A percentile compares a stretch with the other conserved stretches of the same genome.
These are phyloP conservation scores for Podila minutissima DNA, from an alignment of 192 early-diverging fungal genomes.

Conservation along the genomic window DNA sequence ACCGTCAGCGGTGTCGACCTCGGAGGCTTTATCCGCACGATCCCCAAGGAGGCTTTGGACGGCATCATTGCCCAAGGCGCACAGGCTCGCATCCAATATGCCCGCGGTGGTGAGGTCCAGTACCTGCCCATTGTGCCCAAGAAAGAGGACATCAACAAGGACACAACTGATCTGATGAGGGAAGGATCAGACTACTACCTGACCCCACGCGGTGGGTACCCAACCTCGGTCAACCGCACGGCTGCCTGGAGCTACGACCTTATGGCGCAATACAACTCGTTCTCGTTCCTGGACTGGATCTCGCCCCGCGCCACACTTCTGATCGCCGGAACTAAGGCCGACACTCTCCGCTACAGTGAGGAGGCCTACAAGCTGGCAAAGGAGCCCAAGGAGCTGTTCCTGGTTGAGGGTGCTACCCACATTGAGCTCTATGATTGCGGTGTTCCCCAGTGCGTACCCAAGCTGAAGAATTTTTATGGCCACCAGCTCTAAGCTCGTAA, in stretches of 20 bases:
- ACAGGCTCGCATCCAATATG: constrained; percentile 21
- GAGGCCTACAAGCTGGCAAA: constrained; percentile 4
- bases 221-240: constrained; percentile 12
- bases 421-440: constrained; percentile 32
- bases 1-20: constrained; percentile 12
- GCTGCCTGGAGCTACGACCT: constrained; percentile 25
- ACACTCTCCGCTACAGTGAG: constrained; percentile 28
- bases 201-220: constrained; percentile 29
- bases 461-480: constrained; percentile 14
- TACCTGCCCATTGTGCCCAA: constrained; percentile 8
- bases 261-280: constrained; percentile 20
- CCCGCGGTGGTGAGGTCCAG: constrained; percentile 18
- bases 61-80: constrained; percentile 8
- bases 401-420: constrained; percentile 31
- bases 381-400: constrained; percentile 35
- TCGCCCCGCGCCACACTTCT: constrained; percentile 22
- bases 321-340: constrained; percentile 42
- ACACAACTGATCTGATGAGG: constrained; percentile 7
- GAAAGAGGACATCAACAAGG: constrained; percentile 5
- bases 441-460: constrained; percentile 1
- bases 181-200: constrained; percentile 40
- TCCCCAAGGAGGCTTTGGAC: constrained; percentile 8
- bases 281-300: constrained; percentile 8
- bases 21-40: constrained; percentile 10
- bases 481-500: too few species aligned